phyloP scores from a whole-genome alignment of 768 basidiomycete genomes.

The Lactifluus pinguis region DNA sequence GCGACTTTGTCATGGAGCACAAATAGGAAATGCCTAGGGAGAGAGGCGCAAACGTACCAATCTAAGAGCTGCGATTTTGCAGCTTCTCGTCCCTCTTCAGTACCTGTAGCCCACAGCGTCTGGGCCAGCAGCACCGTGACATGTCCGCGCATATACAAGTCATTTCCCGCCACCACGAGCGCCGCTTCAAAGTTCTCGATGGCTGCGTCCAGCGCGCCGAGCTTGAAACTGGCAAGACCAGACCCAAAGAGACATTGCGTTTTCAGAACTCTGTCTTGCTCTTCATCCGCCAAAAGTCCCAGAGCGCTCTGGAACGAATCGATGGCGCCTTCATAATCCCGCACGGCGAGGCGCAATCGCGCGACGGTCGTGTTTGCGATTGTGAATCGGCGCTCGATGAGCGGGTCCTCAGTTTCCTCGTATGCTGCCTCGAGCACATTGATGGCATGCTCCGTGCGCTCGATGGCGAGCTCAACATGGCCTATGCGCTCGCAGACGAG shows the following conservation, averaged over 20 bases:
- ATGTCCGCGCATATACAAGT: slow-evolving; percentile 49
- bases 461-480: slow-evolving; percentile 50
- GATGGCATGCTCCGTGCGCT: slow-evolving; percentile 54
- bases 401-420: slow-evolving; percentile 76
- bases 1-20: not conserved
- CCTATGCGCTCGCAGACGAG: slow-evolving; percentile 81
- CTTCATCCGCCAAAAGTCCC: slow-evolving; percentile 49
- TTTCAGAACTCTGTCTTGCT: slow-evolving; percentile 37
- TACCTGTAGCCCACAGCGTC: slow-evolving; percentile 74
- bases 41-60: slow-evolving; percentile 42
- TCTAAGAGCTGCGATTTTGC: slow-evolving; percentile 76
- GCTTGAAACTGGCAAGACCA: slow-evolving; percentile 63
- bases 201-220: slow-evolving; percentile 53
- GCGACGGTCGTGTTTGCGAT: slow-evolving; percentile 79
- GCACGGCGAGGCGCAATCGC: slow-evolving; percentile 55
- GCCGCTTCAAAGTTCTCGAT: slow-evolving; percentile 61
- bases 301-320: slow-evolving; percentile 65
- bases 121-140: slow-evolving; percentile 74
- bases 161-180: slow-evolving; percentile 43
- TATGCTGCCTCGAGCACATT: slow-evolving; percentile 74
- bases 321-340: slow-evolving; percentile 50
- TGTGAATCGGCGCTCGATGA: slow-evolving; percentile 68
- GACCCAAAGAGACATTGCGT: slow-evolving; percentile 61
- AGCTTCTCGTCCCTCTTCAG: slow-evolving; percentile 63
- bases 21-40: not conserved